Evolutionary conservation across 305 asterid genomes (phyloP), one percentile per base, ranked within the genome.

Genomic region (Solanum hybrid): DNA sequence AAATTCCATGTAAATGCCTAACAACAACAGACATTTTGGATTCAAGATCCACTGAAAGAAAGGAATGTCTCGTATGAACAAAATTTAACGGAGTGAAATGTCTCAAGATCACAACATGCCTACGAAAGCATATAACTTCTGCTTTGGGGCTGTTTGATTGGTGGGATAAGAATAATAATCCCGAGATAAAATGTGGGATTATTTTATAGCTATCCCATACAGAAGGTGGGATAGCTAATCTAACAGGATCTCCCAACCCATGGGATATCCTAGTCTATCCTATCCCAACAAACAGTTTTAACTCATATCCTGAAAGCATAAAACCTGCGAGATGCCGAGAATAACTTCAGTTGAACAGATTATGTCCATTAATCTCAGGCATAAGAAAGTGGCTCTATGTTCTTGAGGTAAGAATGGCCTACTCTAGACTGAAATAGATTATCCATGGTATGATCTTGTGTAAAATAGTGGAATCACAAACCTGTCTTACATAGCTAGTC

Each of bases 281-380:
- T 76, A 76, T 76, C 82, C 40, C 82, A 76, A 29, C 80, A 75
- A 29, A 18, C 40, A 84, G 39, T 29, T 10, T 84, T 29, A 46
- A 51, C 29, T 84, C 40, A 16, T 84, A 46, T 84, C 74, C 31
- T 84, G 74, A 51, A 46, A 51, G 29, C 75, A 51, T 31, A 85
- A 85, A 57, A 57, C 46, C 76, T 31, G 8, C 6, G 33, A 71
- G 78, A 71, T 71, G 78, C 20, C 33, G 35, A 22, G 75, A 46
- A 51, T 84, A 84, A 84, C 42, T 51, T 84, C 88, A 84, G 40
- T 51, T 51, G 88, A 84, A 51, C 42, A 84, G 88, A 84, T 51
- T 51, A 51, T 84, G 75, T 57, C 40, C 88, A 84, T 84, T 31
- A 57, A 31, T 84, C 75, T 31, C 75, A 51, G 75, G 88, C 42